Evolutionary conservation across 2,329 filamentous ascomycete species (phyloP).

Genomic region (Colletotrichum sp.): DNA sequence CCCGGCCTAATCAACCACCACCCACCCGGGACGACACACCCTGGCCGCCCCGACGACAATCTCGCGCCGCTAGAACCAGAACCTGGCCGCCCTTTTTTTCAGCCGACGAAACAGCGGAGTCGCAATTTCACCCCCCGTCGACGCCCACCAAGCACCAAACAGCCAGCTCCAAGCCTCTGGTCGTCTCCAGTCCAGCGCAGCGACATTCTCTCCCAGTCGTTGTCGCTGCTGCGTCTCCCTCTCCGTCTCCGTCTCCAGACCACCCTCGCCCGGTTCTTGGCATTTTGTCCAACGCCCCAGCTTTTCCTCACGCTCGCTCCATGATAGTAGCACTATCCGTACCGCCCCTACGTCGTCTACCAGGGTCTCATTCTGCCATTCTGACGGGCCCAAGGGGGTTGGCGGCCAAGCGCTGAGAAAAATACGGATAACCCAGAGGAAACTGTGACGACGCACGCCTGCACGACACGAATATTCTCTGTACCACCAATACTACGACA

Average conservation of each 20-base stretch:
- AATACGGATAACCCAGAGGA: neutral
- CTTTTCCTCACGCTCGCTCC: constrained; percentile 1
- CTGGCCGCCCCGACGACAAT: constrained; percentile 13
- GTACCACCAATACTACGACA: neutral
- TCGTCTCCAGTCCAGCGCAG: neutral
- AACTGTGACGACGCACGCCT: constrained; percentile 6
- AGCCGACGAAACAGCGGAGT: constrained; percentile 22
- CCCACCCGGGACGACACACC: constrained; percentile 6
- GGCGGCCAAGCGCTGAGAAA: constrained; percentile 3
- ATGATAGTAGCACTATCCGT: neutral
- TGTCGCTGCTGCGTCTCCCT: neutral
- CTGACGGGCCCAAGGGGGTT: constrained; percentile 13
- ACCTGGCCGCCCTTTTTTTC: constrained; percentile 1
- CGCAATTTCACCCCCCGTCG: constrained; percentile 20
- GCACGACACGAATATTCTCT: neutral
- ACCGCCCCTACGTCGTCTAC: neutral
- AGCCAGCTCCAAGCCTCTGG: neutral
- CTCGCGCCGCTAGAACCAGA: constrained; percentile 15
- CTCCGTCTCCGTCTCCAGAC: neutral
- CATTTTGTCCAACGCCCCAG: constrained; percentile 12
- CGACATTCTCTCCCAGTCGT: neutral
- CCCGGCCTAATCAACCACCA: neutral
- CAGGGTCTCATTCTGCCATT: constrained; percentile 12
- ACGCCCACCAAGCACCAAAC: neutral
- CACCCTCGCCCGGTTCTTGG: constrained; percentile 11